phyloP scores from a whole-genome alignment of 768 basidiomycete genomes.

The Pleurotus eryngii region DNA sequence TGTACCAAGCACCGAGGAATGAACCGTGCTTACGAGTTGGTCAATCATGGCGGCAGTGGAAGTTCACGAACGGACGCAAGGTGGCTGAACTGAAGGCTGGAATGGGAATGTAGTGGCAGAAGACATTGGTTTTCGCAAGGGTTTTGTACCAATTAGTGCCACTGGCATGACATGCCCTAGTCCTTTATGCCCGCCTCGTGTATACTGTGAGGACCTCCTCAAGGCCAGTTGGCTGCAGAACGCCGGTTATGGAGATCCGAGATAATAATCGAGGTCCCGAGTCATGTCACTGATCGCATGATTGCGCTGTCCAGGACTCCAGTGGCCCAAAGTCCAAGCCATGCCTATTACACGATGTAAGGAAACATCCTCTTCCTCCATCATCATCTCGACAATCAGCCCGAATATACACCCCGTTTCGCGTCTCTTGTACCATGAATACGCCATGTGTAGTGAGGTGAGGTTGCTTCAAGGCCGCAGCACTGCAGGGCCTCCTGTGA shows the following conservation, averaged over 20 bases:
- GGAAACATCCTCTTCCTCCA: not conserved
- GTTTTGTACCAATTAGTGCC: conserved; percentile 3
- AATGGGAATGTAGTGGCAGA: not conserved
- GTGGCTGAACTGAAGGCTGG: not conserved
- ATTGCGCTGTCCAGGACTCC: not conserved
- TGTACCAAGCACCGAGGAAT: not conserved
- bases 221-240: conserved; percentile 2
- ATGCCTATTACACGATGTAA: not conserved
- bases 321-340: not conserved
- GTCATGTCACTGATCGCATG: conserved; percentile 7
- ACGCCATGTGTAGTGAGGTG: not conserved
- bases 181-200: conserved; percentile 1
- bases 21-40: not conserved
- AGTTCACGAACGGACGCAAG: too few species aligned
- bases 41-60: not conserved
- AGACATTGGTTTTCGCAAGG: not conserved
- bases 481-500: too few species aligned
- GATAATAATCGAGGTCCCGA: conserved; percentile 8
- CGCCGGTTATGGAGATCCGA: conserved; percentile 6
- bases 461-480: too few species aligned
- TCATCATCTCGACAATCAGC: too few species aligned
- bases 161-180: not conserved
- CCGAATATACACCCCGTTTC: not conserved
- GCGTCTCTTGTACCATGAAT: not conserved
- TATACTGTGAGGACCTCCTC: conserved; percentile 7